These are phyloP conservation scores for Fusarium zealandicum DNA, from an alignment of 2,329 filamentous ascomycete genomes.

Conservation along the genomic window DNA sequence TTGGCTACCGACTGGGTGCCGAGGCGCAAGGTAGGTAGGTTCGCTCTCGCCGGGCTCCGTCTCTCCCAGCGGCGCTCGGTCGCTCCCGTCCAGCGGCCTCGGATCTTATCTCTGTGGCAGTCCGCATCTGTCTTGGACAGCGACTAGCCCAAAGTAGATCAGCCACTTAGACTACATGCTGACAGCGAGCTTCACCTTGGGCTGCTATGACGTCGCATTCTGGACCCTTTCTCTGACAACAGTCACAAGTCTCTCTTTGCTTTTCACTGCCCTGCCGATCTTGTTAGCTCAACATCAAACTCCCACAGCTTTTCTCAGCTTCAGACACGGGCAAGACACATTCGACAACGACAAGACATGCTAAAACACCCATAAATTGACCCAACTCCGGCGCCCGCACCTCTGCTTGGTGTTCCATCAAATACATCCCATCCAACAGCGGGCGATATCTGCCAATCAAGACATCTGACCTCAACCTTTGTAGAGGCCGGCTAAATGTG, in stretches of 20 bases:
- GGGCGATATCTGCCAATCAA: background rate
- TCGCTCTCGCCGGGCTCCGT: conserved; percentile 29
- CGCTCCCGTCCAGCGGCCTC: conserved; percentile 5
- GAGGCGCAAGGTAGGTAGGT: background rate
- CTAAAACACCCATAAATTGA: conserved; percentile 16
- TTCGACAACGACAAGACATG: background rate
- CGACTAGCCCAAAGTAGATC: background rate
- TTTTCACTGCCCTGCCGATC: conserved; percentile 10
- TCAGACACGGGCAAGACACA: background rate
- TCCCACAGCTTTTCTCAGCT: background rate
- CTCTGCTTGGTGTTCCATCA: conserved; percentile 10
- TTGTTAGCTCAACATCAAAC: background rate
- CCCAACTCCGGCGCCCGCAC: conserved; percentile 16
- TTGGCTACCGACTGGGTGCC: too few relatives aligned
- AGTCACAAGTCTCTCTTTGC: background rate
- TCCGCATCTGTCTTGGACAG: conserved; percentile 28
- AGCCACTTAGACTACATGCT: conserved; percentile 1
- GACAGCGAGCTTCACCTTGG: background rate
- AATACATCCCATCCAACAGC: background rate
- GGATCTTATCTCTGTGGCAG: background rate
- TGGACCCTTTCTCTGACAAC: conserved; percentile 4
- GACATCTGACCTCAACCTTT: background rate
- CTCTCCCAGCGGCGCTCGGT: conserved; percentile 18
- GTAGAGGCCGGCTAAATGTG: background rate
- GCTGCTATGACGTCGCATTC: conserved; percentile 22